phyloP scores from a whole-genome alignment of 441 rosid genomes.

The Croton setiger region DNA sequence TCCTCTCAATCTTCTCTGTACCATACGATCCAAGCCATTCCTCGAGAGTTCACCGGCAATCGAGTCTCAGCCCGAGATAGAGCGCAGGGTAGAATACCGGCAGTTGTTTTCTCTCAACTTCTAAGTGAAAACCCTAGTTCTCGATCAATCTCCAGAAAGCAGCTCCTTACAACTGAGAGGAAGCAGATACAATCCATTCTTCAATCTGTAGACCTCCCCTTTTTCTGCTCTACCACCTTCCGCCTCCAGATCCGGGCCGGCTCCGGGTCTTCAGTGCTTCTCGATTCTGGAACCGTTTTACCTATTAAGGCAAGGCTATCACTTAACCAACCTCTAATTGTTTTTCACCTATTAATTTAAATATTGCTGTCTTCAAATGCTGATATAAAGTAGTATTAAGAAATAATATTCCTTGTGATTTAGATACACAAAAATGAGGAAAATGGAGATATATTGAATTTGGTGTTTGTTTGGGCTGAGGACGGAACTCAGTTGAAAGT shows the following conservation, averaged over 20 bases:
- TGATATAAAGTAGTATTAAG: neutral
- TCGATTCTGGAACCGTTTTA: constrained; percentile 79
- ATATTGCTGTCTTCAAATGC: neutral
- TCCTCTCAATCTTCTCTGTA: constrained; percentile 32
- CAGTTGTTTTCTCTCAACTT: constrained; percentile 75
- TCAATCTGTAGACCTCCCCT: constrained; percentile 61
- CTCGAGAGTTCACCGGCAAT: constrained; percentile 65
- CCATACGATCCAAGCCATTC: constrained; percentile 87
- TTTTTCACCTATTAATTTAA: no score
- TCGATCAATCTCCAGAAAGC: constrained; percentile 55
- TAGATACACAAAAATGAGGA: constrained; percentile 81
- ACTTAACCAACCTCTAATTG: neutral
- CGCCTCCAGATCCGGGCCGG: constrained; percentile 88
- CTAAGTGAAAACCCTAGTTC: constrained; percentile 39
- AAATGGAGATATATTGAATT: constrained; percentile 71
- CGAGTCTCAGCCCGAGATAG: constrained; percentile 67
- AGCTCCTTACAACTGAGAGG: constrained; percentile 67
- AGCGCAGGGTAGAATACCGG: constrained; percentile 78
- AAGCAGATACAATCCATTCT: constrained; percentile 76
- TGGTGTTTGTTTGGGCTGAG: constrained; percentile 90
- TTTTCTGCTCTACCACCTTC: constrained; percentile 83
- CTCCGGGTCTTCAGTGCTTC: constrained; percentile 63
- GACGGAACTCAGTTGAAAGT: constrained; percentile 70
- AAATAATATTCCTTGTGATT: constrained; percentile 9
- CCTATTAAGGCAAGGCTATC: constrained; percentile 63